Conservation (phyloP, 2,329 filamentous ascomycete species). For the Domatiomyces globalis region DNA sequence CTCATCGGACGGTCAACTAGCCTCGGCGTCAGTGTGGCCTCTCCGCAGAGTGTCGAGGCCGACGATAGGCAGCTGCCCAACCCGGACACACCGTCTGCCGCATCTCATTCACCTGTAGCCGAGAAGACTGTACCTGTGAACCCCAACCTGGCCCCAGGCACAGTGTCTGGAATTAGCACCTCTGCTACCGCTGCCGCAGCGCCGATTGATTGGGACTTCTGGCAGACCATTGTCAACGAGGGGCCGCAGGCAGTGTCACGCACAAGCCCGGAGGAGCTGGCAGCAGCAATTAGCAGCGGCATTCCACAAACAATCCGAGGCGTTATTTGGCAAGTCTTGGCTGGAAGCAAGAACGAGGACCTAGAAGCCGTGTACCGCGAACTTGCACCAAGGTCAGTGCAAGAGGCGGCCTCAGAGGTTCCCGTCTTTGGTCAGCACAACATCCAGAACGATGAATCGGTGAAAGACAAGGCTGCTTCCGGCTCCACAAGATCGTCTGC, state of each 20-base stretch:
- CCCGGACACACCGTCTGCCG: slow-evolving; percentile 16
- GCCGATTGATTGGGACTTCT: slow-evolving; percentile 95
- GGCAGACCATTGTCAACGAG: slow-evolving; percentile 92
- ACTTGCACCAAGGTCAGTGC: slow-evolving; percentile 63
- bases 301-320: slow-evolving; percentile 91
- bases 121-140: slow-evolving; percentile 50
- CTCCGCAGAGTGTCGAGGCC: slow-evolving; percentile 4
- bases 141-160: slow-evolving; percentile 63
- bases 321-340: slow-evolving; percentile 97
- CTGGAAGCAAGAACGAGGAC: slow-evolving; percentile 86
- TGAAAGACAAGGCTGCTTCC: slow-evolving; percentile 52
- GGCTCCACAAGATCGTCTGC: slow-evolving; percentile 73
- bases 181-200: slow-evolving; percentile 48
- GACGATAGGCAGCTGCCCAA: slow-evolving; percentile 11
- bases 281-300: slow-evolving; percentile 76
- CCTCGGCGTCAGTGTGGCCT: slow-evolving; percentile 28
- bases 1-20: slow-evolving; percentile 29
- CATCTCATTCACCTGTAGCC: slow-evolving; percentile 25
- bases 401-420: slow-evolving; percentile 51
- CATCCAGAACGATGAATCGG: slow-evolving; percentile 39
- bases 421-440: slow-evolving; percentile 19
- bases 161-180: slow-evolving; percentile 65
- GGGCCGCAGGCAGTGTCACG: slow-evolving; percentile 77
- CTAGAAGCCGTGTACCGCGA: slow-evolving; percentile 78
- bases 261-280: slow-evolving; percentile 78